Base-by-base conservation (phyloP, 441 rosid species). In the Manihot esculenta region DNA sequence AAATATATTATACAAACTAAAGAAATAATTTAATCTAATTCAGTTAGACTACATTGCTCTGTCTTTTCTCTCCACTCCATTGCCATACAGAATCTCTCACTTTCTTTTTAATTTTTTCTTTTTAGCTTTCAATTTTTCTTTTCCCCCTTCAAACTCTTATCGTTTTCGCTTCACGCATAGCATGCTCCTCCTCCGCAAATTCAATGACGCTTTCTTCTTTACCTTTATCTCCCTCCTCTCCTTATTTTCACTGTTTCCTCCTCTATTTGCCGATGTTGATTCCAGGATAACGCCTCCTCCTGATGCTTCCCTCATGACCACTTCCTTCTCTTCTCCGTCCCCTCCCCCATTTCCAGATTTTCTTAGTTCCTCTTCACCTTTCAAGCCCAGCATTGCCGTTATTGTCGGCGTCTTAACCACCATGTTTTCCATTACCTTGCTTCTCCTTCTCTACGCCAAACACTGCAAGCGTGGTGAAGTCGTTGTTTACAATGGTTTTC, bases 381-480 rank as follows among this genome's bases (percentile, higher is more conserved):
- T 91, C 74, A 84, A 80, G 65, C 96, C 97, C 3, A 85, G 86
- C 80, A 76, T 88, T 64, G 89, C 89, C 14, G 83, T 89, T 8
- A 54, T 86, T 0, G 75, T 91, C n/a, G 94, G 83, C 33, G 76
- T 89, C 17, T 80, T 91, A 12, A 87, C 98, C 30, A 80, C 86
- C 26, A 41, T 86, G 41, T 91, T 89, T 77, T 89, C 93, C n/a
- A 51, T 89, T 21, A 91, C 88, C 10, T 88, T 93, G 61, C 89
- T 93, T n/a, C 74, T 93, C 10, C 88, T 93, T 33, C 93, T 91
- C 60, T 93, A 93, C 71, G 86, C 85, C 64, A 88, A 82, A 81
- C 97, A 89, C 85, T 91, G 97, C 76, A 85, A 83, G 66, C 80
- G 73, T 14, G 58, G 70, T 49, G 51, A 48, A 69, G 71, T 7